Conservation (phyloP, 345 rosid genomes). For the Raphanus raphanistrum region DNA sequence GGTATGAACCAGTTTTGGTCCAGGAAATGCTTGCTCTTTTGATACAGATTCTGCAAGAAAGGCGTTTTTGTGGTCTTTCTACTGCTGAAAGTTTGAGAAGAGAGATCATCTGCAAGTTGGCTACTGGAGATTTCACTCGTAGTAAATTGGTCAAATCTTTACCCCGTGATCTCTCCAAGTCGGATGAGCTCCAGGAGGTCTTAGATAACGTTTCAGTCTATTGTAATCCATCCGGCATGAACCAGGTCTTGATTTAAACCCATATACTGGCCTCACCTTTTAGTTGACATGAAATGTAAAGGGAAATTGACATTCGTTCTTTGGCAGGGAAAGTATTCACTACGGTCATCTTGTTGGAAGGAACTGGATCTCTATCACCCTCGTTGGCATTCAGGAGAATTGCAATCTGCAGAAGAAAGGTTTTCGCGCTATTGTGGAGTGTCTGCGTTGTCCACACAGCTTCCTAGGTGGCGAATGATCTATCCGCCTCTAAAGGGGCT, state of each 20-base stretch:
- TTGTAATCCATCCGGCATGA: slow-evolving; percentile 82
- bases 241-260: slow-evolving; percentile 64
- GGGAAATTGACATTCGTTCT: slow-evolving; percentile 28
- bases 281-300: slow-evolving; percentile 22
- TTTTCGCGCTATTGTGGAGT: slow-evolving; percentile 67
- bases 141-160: slow-evolving; percentile 85
- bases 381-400: slow-evolving; percentile 80
- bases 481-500: slow-evolving; percentile 72
- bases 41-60: slow-evolving; percentile 85
- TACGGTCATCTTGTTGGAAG: slow-evolving; percentile 76
- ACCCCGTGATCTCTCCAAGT: slow-evolving; percentile 83
- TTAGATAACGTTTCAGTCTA: slow-evolving; percentile 69
- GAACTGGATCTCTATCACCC: slow-evolving; percentile 93
- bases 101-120: slow-evolving; percentile 79
- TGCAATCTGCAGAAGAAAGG: slow-evolving; percentile 96
- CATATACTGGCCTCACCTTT: slow-evolving; percentile 20
- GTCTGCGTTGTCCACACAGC: slow-evolving; percentile 73
- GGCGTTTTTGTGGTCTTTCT: slow-evolving; percentile 79
- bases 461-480: slow-evolving; percentile 80
- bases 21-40: slow-evolving; percentile 88
- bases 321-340: slow-evolving; percentile 79
- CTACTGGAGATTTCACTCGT: slow-evolving; percentile 88
- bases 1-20: slow-evolving; percentile 82
- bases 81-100: slow-evolving; percentile 80
- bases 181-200: slow-evolving; percentile 71